Percentiles rank a stretch among this genome's conserved stretches.
Evolutionary conservation across 352 stramenopile species (phyloP).

Genomic region (Phytophthora citricola): DNA sequence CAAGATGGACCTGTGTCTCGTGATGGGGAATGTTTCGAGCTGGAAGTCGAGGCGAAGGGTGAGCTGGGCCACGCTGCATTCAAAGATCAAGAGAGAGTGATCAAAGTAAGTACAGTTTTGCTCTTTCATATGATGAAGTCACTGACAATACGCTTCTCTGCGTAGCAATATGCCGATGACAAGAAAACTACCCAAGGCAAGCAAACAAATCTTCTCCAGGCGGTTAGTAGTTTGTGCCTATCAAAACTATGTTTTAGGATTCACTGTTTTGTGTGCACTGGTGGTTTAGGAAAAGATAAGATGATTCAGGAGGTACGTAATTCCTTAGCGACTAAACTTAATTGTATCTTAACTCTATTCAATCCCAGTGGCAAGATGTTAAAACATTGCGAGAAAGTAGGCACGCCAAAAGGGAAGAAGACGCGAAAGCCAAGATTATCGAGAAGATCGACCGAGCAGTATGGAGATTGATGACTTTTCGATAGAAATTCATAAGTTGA

Average conservation of each 20-base stretch:
- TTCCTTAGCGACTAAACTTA: not conserved
- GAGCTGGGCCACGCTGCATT: conserved; percentile 52
- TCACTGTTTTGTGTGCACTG: not conserved
- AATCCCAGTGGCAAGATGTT: conserved; percentile 57
- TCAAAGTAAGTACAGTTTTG: conserved; percentile 40
- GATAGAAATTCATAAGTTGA: not conserved
- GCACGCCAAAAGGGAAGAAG: conserved; percentile 33
- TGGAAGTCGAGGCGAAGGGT: conserved; percentile 74
- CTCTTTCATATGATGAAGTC: too few species aligned
- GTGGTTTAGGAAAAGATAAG: conserved; percentile 42
- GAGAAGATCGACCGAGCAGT: conserved; percentile 47
- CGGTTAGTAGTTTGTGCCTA: conserved; percentile 21
- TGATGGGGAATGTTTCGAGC: conserved; percentile 84
- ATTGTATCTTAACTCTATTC: conserved; percentile 2
- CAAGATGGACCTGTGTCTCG: conserved; percentile 87
- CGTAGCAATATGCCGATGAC: conserved; percentile 41
- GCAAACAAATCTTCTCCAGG: conserved; percentile 32
- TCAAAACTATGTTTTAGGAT: too few species aligned
- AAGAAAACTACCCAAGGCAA: conserved; percentile 42
- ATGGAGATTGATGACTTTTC: not conserved
- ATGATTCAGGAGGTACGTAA: conserved; percentile 40
- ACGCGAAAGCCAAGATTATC: conserved; percentile 44
- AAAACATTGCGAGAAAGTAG: conserved; percentile 36
- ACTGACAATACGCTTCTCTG: not conserved
- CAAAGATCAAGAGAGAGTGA: conserved; percentile 48